Evolutionary conservation across 495 filamentous ascomycete genomes (phyloP).

Genomic region (Talaromyces borbonicus): DNA sequence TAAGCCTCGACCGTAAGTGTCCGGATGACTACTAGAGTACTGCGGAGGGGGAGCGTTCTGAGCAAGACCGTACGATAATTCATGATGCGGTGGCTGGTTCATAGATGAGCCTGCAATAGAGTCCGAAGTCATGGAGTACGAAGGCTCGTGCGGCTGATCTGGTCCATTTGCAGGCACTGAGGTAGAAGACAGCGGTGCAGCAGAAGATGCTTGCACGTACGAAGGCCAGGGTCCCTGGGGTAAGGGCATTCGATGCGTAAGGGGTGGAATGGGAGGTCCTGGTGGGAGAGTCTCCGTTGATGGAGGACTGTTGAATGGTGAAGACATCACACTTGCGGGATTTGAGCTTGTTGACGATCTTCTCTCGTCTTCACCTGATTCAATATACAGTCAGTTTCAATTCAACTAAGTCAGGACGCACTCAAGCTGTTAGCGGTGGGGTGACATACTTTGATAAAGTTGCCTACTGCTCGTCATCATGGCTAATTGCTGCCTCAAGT

Average conservation of each 20-base stretch:
- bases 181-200: not conserved
- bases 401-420: not conserved
- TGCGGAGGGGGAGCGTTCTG: not conserved
- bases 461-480: constrained; percentile 8
- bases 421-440: not conserved
- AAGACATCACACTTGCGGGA: constrained; percentile 3
- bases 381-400: not conserved
- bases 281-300: constrained; percentile 3
- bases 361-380: constrained; percentile 5
- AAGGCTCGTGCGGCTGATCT: not conserved
- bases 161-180: not conserved
- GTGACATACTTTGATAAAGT: constrained; percentile 3
- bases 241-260: constrained; percentile 3
- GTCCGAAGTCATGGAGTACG: not conserved
- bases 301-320: constrained; percentile 7
- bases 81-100: constrained; percentile 1
- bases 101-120: not conserved
- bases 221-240: constrained; percentile 4
- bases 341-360: constrained; percentile 8
- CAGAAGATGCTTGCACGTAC: not conserved
- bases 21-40: not conserved
- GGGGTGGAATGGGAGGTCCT: constrained; percentile 6
- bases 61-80: not conserved
- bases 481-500: constrained; percentile 32
- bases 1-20: not conserved